Conservation (phyloP, 2,329 filamentous ascomycete species). For the Calonectria henricotiae region DNA sequence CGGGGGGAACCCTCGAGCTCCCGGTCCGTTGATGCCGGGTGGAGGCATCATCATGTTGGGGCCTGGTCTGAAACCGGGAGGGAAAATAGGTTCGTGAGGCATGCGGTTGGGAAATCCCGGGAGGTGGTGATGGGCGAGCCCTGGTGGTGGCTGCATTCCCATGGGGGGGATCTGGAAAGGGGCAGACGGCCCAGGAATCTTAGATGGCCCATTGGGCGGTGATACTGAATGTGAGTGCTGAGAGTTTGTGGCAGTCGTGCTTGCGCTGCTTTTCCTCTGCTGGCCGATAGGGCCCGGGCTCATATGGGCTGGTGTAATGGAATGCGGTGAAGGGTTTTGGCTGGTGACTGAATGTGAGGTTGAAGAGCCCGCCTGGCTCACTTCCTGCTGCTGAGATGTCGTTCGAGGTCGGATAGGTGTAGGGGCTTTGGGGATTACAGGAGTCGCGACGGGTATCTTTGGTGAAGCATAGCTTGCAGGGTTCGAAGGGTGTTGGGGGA, state of each 20-base stretch:
- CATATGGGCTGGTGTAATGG: constrained; percentile 75
- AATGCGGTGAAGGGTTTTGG: constrained; percentile 74
- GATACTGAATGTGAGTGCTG: constrained; percentile 68
- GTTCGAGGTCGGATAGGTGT: constrained; percentile 85
- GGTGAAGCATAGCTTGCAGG: constrained; percentile 80
- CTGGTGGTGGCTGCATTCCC: constrained; percentile 67
- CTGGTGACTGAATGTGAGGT: constrained; percentile 76
- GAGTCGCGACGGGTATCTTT: constrained; percentile 84
- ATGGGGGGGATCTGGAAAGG: constrained; percentile 71
- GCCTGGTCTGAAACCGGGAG: constrained; percentile 65
- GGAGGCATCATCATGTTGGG: constrained; percentile 67
- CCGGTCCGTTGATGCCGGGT: constrained; percentile 66
- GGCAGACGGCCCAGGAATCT: constrained; percentile 61
- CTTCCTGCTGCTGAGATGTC: constrained; percentile 85
- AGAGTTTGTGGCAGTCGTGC: constrained; percentile 51
- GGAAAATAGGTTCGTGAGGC: constrained; percentile 68
- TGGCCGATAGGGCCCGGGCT: constrained; percentile 77
- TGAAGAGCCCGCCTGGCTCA: constrained; percentile 79
- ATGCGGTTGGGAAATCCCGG: constrained; percentile 73
- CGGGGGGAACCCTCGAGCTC: constrained; percentile 63
- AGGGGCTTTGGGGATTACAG: constrained; percentile 85
- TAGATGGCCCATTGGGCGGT: constrained; percentile 64
- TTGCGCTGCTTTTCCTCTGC: constrained; percentile 75
- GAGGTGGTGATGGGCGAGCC: constrained; percentile 57
- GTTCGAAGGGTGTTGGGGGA: constrained; percentile 74